Evolutionary conservation across 768 basidiomycete genomes (phyloP), one percentile per base, ranked within the genome.

Genomic region (Lactifluus pinguis): DNA sequence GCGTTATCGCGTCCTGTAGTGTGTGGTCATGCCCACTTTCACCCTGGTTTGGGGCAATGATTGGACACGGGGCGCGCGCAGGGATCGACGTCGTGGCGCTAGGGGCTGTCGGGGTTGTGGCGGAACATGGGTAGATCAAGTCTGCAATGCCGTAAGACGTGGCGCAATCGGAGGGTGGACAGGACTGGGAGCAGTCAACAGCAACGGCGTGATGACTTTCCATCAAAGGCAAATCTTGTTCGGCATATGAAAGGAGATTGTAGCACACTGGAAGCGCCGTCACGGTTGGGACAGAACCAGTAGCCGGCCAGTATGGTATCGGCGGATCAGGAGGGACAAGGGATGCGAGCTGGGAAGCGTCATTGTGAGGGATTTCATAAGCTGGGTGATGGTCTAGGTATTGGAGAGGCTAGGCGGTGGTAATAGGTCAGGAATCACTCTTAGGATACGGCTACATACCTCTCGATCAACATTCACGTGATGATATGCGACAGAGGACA

Each of bases 11-110:
- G 6, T 39, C 55, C 30, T 32, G 61, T 13, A 21, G 19, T 8
- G 36, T 15, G 51, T 4, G 60, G 63, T 62, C 25, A 62, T 64
- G 60, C 63, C 60, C 63, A 56, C 60, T 64, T 64, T 44, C 63
- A 64, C 48, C 29, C 50, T 62, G 63, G 41, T 57, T 11, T 1
- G 13, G 55, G 63, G 51, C 55, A 49, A 61, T 56, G 60, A 29
- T 52, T 49, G 36, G 60, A 17, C 45, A 19, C 30, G 29, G 49
- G 49, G 32, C 32, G 21, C 5, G 13, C 30, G 44, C 39, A 30
- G 60, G 34, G 25, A 39, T 42, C 11, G 55, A 19, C 19, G 38
- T 13, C 9, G n/a, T 32, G 11, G 6, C 1, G 55, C 19, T 9
- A 0, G 49, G 38, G 8, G 19, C 29, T 8, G 15, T 11, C 34